Evolutionary conservation across 305 asterid species (phyloP).

Genomic region (Fraxinus dipetala): DNA sequence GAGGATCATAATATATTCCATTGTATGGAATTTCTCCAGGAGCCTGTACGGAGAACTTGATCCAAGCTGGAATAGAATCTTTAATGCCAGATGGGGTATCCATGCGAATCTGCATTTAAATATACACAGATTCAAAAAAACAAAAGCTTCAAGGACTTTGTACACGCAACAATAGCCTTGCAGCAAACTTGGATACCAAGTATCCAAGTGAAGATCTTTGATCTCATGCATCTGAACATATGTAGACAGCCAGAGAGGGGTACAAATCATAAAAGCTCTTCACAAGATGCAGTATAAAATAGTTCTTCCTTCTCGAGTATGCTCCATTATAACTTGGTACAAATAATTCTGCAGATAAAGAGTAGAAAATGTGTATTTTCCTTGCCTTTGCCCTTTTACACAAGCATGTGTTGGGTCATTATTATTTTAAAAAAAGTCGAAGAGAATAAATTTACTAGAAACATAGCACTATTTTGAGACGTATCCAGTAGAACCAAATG

Average conservation of each 20-base stretch:
- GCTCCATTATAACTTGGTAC: neutral
- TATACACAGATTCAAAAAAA: constrained; percentile 19
- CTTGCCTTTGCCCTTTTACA: neutral
- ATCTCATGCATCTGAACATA: neutral
- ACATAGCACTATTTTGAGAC: neutral
- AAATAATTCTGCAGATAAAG: neutral
- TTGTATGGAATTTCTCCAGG: constrained; percentile 93
- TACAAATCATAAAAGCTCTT: neutral
- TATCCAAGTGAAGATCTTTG: neutral
- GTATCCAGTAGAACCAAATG: neutral
- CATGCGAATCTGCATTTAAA: constrained; percentile 82
- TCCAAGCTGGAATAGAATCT: constrained; percentile 99
- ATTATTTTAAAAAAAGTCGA: neutral
- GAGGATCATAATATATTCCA: constrained; percentile 97
- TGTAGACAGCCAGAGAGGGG: neutral
- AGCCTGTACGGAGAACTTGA: constrained; percentile 88
- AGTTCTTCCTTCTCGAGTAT: neutral
- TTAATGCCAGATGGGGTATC: constrained; percentile 92
- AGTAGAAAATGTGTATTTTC: neutral
- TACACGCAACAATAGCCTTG: neutral
- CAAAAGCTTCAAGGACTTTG: neutral
- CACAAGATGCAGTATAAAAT: neutral
- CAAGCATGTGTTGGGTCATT: neutral
- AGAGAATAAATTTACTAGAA: neutral
- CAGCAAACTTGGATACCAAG: neutral